Evolutionary conservation across 2,329 filamentous ascomycete genomes (phyloP), one percentile per base, ranked within the genome.

Genomic region (Huntiella savannae): DNA sequence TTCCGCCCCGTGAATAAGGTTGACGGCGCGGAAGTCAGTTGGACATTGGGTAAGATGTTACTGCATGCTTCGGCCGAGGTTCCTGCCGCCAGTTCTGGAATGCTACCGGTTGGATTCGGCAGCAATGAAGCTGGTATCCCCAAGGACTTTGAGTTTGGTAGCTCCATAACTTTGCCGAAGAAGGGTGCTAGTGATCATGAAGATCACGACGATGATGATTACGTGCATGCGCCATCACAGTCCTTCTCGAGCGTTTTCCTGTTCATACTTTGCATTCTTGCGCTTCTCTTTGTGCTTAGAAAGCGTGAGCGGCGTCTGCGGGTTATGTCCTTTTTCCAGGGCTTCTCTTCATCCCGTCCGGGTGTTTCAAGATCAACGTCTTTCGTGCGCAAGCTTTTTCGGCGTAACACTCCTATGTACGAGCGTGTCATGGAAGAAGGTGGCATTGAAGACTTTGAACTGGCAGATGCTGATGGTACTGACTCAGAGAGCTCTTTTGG

Each of bases 11-110:
- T 96, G 28, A 78, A 98, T 61, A 91, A 91, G 60, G 87, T 98
- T 53, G 77, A 86, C 54, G 82, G 79, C 13, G 79, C 86, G 5
- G 92, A 98, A 65, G 80, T 98, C 13, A 93, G 84, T 65, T 98
- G 91, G 91, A 96, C 91, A 0, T 66, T 98, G 4, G 91, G 91
- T 1, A 94, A 95, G 58, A 95, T 96, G 72, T 75, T 98, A 5
- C 72, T 98, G 4, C 96, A 96, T 55, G 91, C 91, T 4, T 79
- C 88, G 0, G 91, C 85, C 3, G 85, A 95, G 59, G 70, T 98
- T 4, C 79, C 82, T 1, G 72, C 83, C 0, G 62, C 68, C 5
- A 69, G 66, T 1, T 34, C 40, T 13, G 64, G 59, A 1, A 54
- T 57, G 2, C 64, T 87, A 2, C 84, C 87, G 0, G 91, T 98